Evolutionary conservation across 495 filamentous ascomycete species (phyloP).

Genomic region (Entonaema liquescens): DNA sequence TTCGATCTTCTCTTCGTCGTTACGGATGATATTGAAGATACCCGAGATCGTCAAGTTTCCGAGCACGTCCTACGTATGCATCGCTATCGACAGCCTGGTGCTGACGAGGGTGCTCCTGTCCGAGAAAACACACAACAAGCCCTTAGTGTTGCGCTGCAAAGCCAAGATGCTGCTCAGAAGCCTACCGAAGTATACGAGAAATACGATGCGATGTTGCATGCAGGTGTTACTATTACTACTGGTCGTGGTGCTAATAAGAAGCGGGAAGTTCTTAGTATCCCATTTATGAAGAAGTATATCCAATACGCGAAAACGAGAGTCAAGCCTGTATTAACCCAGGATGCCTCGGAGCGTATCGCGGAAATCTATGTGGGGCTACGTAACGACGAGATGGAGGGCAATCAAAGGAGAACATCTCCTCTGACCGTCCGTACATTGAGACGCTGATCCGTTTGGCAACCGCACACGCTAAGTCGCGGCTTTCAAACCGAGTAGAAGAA

Average conservation of each 20-base stretch:
- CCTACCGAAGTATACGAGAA: conserved; percentile 95
- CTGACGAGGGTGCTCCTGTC: conserved; percentile 94
- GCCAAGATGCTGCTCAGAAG: conserved; percentile 71
- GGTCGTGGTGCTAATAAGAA: conserved; percentile 77
- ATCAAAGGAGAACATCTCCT: conserved; percentile 90
- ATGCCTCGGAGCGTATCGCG: conserved; percentile 90
- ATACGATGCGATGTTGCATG: conserved; percentile 94
- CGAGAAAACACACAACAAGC: conserved; percentile 86
- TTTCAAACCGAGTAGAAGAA: conserved; percentile 93
- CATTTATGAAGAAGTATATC: conserved; percentile 99
- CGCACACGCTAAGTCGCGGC: conserved; percentile 91
- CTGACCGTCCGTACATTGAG: conserved; percentile 98
- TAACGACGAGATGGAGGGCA: conserved; percentile 95
- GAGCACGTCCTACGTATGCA: conserved; percentile 99
- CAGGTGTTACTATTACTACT: conserved; percentile 80
- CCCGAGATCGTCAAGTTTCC: conserved; percentile 87
- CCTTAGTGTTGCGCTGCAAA: conserved; percentile 87
- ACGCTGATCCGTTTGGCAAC: conserved; percentile 97
- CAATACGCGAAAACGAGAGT: conserved; percentile 96
- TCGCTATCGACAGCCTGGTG: conserved; percentile 90
- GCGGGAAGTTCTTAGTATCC: conserved; percentile 92
- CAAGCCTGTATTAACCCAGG: conserved; percentile 91
- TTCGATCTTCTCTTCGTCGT: conserved; percentile 99
- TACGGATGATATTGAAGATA: conserved; percentile 96
- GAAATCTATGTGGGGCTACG: conserved; percentile 91